Base-by-base conservation (phyloP, 176 grass and related monocot genomes). In the Saccharum officinarum region DNA sequence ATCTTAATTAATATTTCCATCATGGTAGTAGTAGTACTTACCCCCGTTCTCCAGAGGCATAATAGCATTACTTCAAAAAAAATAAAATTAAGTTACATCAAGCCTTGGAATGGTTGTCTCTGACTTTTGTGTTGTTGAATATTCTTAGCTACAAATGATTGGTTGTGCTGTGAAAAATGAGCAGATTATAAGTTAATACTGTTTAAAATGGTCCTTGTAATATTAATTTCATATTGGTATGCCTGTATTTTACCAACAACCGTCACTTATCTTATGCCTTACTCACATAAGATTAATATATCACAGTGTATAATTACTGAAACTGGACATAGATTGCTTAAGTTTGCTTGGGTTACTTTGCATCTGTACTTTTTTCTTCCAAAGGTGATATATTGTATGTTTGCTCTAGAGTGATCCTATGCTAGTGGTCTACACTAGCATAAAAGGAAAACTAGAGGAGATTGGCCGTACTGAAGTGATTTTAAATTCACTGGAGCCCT, bases 391-490 rank as follows among this genome's bases (percentile, higher is more conserved):
- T 81, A 36, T 63, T 25, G 3, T 37, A 40, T 91, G 8, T 60
- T 87, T 86, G 23, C 69, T 86, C 13, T 81, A 95, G 97, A 98
- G 97, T 84, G 97, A 98, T 83, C 93, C 97, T 47, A 92, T 98
- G 93, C 80, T 91, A 83, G 91, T 98, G 38, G 61, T 94, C 23
- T 98, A 94, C 86, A 28, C 68, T 73, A 86, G 73, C 74, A 89
- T 36, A 83, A 82, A 98, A 25, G 82, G 86, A 80, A 98, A 82
- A 80, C 90, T 92, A 75, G 89, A 96, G 87, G 97, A 98, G 92
- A 84, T 98, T 87, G 93, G 93, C 28, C 93, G 92, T 73, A 98
- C 93, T 65, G 97, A 98, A 90, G 93, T 98, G 8, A 87, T 96
- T 88, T 52, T 89, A 79, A 98, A 98, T 83, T 90, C 86, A 50